Evolutionary conservation across 352 stramenopile species (phyloP).

Genomic region (Phytophthora pistaciae): DNA sequence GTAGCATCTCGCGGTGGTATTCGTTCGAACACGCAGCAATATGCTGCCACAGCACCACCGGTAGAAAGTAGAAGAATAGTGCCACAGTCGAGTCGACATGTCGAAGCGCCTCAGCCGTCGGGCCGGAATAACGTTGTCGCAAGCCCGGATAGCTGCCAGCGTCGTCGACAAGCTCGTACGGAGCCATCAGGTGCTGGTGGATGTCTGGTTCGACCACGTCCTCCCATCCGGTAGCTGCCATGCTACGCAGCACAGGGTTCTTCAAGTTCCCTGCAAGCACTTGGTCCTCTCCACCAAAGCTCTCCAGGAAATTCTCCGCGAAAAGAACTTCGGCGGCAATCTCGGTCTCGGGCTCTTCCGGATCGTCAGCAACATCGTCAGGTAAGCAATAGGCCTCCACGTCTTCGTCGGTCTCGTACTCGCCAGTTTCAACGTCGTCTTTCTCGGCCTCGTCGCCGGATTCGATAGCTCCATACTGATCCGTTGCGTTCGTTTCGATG

Average conservation of each 20-base stretch:
- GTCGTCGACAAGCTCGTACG: constrained; percentile 10
- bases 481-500: background rate
- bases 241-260: background rate
- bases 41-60: constrained; percentile 1
- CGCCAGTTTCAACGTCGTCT: background rate
- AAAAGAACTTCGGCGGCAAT: background rate
- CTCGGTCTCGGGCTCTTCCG: background rate
- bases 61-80: constrained; percentile 1
- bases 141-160: constrained; percentile 4
- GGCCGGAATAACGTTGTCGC: constrained; percentile 9
- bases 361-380: background rate
- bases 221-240: background rate
- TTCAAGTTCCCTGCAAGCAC: background rate
- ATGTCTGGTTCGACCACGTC: background rate
- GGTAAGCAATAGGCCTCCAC: background rate
- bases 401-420: background rate
- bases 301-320: background rate
- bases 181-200: background rate
- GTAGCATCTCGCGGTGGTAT: constrained; percentile 1
- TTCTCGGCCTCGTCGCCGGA: background rate
- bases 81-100: background rate
- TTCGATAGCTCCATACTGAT: background rate
- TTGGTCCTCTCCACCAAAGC: background rate
- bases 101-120: background rate
- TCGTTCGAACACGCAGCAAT: constrained; percentile 1